Conservation (phyloP, 164 flowering plant species). For the Vitis amurensis region DNA sequence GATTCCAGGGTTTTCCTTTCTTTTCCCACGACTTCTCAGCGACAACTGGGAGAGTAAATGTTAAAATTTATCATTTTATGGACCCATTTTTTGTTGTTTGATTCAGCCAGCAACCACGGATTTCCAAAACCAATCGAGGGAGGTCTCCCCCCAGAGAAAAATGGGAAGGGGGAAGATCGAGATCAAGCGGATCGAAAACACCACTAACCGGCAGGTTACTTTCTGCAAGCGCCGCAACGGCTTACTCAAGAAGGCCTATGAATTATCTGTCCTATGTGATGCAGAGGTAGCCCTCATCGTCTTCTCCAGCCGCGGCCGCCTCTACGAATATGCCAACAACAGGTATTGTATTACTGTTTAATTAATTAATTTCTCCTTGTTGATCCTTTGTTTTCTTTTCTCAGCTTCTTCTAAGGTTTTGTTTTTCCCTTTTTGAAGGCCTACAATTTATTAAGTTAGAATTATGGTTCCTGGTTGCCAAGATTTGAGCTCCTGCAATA, state of each 20-base stretch:
- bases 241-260: conserved; percentile 76
- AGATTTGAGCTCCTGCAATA: conserved; percentile 15
- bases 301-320: conserved; percentile 84
- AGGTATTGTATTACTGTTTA: conserved; percentile 34
- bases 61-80: not conserved
- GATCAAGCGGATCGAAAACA: conserved; percentile 86
- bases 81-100: conserved; percentile 8
- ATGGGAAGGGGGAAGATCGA: conserved; percentile 78
- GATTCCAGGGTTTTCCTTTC: too few species aligned
- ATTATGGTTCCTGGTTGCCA: not conserved
- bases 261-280: conserved; percentile 77
- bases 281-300: conserved; percentile 79
- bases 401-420: conserved; percentile 1
- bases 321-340: conserved; percentile 78
- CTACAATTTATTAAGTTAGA: not conserved
- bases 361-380: not conserved
- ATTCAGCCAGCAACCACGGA: conserved; percentile 33
- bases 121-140: conserved; percentile 25
- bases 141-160: conserved; percentile 37
- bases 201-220: conserved; percentile 79
- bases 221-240: conserved; percentile 81
- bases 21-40: too few species aligned
- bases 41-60: too few species aligned
- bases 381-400: not conserved
- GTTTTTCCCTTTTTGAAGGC: not conserved